Evolutionary conservation across 1,284 basidiomycete genomes (phyloP).

Genomic region (Irpex rosettiformis): DNA sequence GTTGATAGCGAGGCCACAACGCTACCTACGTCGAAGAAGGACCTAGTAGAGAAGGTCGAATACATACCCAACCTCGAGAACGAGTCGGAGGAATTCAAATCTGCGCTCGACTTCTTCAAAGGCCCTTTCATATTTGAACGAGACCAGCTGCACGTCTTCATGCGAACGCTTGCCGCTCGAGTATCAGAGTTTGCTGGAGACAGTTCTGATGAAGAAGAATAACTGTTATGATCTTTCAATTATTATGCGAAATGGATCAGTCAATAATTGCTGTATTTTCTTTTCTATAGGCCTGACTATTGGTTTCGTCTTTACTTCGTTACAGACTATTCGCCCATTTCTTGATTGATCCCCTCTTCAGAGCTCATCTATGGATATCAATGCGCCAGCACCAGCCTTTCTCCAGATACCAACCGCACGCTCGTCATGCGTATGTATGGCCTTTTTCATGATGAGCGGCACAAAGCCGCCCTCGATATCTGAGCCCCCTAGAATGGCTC

Average conservation of each 20-base stretch:
- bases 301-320: not conserved
- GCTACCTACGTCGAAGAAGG: conserved; percentile 24
- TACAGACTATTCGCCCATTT: not conserved
- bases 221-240: not conserved
- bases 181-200: conserved; percentile 31
- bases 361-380: conserved; percentile 7
- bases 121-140: conserved; percentile 64
- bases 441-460: conserved; percentile 45
- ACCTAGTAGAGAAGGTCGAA: conserved; percentile 47
- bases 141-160: conserved; percentile 61
- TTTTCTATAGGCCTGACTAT: conserved; percentile 2
- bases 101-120: conserved; percentile 56
- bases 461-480: conserved; percentile 62
- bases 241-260: not conserved
- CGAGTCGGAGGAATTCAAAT: conserved; percentile 49
- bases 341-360: conserved; percentile 1
- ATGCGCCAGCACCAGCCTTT: conserved; percentile 34
- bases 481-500: conserved; percentile 68
- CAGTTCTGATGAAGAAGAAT: conserved; percentile 30
- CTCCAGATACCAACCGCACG: conserved; percentile 48
- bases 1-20: conserved; percentile 1
- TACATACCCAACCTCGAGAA: conserved; percentile 65
- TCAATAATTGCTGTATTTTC: not conserved
- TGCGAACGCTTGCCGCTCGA: conserved; percentile 51
- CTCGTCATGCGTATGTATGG: conserved; percentile 41